Evolutionary conservation across 1,284 basidiomycete species (phyloP).

Genomic region (Austroboletus novae-zelandiae): DNA sequence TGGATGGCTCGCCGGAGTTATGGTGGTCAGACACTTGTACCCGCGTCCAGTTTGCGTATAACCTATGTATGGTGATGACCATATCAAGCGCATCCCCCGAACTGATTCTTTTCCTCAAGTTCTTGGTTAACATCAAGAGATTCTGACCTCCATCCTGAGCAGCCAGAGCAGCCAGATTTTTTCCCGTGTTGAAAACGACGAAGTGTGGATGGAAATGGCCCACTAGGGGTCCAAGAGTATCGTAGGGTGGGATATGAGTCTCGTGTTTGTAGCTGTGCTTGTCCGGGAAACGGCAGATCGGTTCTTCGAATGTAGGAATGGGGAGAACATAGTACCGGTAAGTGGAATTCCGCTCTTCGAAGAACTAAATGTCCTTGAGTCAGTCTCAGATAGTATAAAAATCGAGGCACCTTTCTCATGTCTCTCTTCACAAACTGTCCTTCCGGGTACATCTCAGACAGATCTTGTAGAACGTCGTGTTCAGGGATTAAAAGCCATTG

Average conservation of each 20-base stretch:
- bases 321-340: conserved; percentile 1
- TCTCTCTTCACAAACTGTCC: neutral
- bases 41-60: neutral
- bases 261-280: neutral
- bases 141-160: too few relatives aligned
- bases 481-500: too few relatives aligned
- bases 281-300: neutral
- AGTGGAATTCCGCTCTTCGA: neutral
- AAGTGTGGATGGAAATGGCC: conserved; percentile 3
- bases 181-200: conserved; percentile 1
- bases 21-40: neutral
- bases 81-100: too few relatives aligned
- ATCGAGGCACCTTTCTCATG: too few relatives aligned
- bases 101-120: too few relatives aligned
- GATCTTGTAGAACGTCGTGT: neutral
- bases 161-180: neutral
- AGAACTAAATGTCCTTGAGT: too few relatives aligned
- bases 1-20: neutral
- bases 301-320: neutral
- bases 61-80: too few relatives aligned
- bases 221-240: neutral
- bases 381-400: too few relatives aligned
- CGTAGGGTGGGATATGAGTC: neutral
- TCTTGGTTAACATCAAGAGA: too few relatives aligned
- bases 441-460: neutral